phyloP scores from a whole-genome alignment of 257 asterid species.

The Capsicum chinense region DNA sequence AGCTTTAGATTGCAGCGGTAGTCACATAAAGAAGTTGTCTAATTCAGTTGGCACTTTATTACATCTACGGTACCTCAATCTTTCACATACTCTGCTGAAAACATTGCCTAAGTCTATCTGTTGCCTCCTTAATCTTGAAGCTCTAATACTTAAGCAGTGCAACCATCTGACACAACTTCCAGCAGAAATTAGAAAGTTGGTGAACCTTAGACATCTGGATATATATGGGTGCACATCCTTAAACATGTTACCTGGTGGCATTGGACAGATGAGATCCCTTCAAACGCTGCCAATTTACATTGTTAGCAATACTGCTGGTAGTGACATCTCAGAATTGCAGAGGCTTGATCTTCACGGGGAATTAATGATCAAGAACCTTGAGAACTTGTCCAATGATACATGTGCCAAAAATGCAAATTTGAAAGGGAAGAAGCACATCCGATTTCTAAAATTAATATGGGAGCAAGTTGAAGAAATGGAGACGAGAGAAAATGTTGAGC shows the following conservation, averaged over 20 bases:
- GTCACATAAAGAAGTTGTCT: constrained; percentile 24
- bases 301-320: constrained; percentile 11
- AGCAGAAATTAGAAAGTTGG: constrained; percentile 18
- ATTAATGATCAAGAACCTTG: constrained; percentile 31
- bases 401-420: constrained; percentile 28
- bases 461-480: constrained; percentile 3
- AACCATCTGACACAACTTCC: constrained; percentile 25
- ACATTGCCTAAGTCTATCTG: constrained; percentile 28
- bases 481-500: constrained; percentile 10
- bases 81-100: constrained; percentile 25
- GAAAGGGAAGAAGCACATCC: constrained; percentile 23
- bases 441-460: constrained; percentile 14
- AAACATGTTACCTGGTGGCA: constrained; percentile 24
- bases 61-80: constrained; percentile 33
- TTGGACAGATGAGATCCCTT: constrained; percentile 28
- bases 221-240: constrained; percentile 14
- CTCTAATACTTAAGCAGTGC: constrained; percentile 20
- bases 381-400: constrained; percentile 1
- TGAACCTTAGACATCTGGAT: constrained; percentile 32
- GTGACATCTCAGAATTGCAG: constrained; percentile 30
- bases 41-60: constrained; percentile 17
- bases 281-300: constrained; percentile 25
- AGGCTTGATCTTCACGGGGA: constrained; percentile 21
- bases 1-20: constrained; percentile 27
- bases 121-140: constrained; percentile 26